These are phyloP conservation scores for Hamamelis virginiana DNA, from an alignment of 164 flowering plant species.

Conservation along the genomic window DNA sequence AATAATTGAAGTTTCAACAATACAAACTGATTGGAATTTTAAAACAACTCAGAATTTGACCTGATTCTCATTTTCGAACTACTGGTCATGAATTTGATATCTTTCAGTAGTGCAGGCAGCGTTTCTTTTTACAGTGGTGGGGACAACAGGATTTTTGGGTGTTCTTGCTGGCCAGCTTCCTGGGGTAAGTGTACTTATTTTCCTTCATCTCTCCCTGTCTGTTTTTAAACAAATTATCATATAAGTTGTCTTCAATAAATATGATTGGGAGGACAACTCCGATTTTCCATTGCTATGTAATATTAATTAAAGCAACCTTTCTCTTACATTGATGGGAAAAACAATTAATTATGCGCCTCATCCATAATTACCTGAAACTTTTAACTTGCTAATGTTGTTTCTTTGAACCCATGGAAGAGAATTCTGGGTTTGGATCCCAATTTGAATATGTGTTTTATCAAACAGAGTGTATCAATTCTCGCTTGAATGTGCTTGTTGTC, in stretches of 20 bases:
- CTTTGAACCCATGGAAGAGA: too few relatives aligned
- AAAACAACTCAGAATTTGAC: too few relatives aligned
- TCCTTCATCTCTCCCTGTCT: not conserved
- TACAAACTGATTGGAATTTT: not conserved
- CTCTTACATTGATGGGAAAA: not conserved
- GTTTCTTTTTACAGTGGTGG: slow-evolving; percentile 95
- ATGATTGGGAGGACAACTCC: not conserved
- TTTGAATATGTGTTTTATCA: too few relatives aligned
- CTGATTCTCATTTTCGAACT: not conserved
- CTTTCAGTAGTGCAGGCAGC: slow-evolving; percentile 89
- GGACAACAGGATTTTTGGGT: slow-evolving; percentile 79
- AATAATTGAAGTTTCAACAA: not conserved
- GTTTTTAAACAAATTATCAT: too few relatives aligned
- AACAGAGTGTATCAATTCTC: too few relatives aligned
- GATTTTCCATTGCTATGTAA: not conserved
- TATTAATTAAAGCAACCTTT: not conserved
- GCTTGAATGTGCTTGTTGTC: not conserved
- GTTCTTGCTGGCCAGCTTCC: slow-evolving; percentile 95
- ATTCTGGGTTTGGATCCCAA: too few relatives aligned
- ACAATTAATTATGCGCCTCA: too few relatives aligned
- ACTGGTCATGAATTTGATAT: slow-evolving; percentile 40
- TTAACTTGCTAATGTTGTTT: too few relatives aligned
- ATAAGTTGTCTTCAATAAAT: too few relatives aligned
- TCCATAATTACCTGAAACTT: too few relatives aligned
- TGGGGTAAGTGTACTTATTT: slow-evolving; percentile 55